A percentile compares a stretch with the other conserved stretches of the same genome.
Evolutionary conservation across 164 flowering plant genomes (phyloP).

Genomic region (Kingdonia uniflora): DNA sequence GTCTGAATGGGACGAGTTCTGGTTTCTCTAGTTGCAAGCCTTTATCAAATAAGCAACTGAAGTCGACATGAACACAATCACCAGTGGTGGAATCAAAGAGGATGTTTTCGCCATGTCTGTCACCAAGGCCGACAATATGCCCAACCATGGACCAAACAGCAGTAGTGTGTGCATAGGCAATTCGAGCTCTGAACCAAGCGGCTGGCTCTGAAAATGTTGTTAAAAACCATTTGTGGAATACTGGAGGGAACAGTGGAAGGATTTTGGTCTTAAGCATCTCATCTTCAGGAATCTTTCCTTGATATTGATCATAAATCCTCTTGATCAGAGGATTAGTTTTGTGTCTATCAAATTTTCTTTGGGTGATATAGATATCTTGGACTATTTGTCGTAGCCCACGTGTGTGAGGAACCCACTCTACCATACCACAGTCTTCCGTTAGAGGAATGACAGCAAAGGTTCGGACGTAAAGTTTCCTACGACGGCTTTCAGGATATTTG

Average conservation of each 20-base stretch:
- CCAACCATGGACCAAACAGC: conserved; percentile 99
- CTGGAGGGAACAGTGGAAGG: conserved; percentile 95
- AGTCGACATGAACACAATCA: conserved; percentile 99
- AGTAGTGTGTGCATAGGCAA: conserved; percentile 95
- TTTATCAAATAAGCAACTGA: conserved; percentile 98
- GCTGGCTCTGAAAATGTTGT: conserved; percentile 97
- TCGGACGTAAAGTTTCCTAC: conserved; percentile 95
- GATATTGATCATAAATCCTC: conserved; percentile 88
- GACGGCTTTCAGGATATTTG: conserved; percentile 93
- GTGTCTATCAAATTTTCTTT: conserved; percentile 94
- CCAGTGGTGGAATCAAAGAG: conserved; percentile 99
- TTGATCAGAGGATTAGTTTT: conserved; percentile 93
- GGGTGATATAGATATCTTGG: conserved; percentile 83
- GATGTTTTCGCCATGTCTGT: conserved; percentile 97
- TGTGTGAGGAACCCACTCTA: conserved; percentile 99
- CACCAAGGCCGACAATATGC: conserved; percentile 97
- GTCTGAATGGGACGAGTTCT: conserved; percentile 95
- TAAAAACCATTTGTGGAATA: conserved; percentile 91
- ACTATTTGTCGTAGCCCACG: conserved; percentile 99
- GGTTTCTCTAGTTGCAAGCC: conserved; percentile 97
- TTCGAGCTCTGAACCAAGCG: conserved; percentile 96
- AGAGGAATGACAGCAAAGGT: conserved; percentile 97
- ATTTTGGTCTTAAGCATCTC: conserved; percentile 85
- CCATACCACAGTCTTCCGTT: conserved; percentile 98
- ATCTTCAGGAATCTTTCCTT: conserved; percentile 75